phyloP scores from a whole-genome alignment of 495 filamentous ascomycete genomes.

The Zalerion maritima region DNA sequence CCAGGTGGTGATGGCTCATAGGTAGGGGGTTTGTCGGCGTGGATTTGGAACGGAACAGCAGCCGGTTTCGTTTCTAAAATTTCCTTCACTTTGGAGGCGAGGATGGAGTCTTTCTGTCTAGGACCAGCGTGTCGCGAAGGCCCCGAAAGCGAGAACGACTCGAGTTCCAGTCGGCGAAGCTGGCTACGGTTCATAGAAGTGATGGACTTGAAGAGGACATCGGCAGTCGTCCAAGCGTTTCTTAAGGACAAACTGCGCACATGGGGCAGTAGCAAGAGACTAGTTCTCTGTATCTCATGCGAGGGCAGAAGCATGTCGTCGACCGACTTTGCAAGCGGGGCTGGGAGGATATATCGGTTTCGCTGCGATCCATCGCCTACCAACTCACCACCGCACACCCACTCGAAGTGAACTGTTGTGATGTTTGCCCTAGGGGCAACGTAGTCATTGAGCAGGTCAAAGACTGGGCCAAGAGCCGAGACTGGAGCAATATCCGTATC shows the following conservation, averaged over 20 bases:
- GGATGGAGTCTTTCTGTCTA: slow-evolving; percentile 5
- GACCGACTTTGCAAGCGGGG: slow-evolving; percentile 27
- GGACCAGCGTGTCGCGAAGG: slow-evolving; percentile 7
- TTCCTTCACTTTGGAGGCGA: neutral
- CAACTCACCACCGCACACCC: slow-evolving; percentile 41
- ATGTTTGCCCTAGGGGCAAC: slow-evolving; percentile 25
- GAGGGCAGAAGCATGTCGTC: slow-evolving; percentile 30
- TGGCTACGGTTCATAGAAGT: slow-evolving; percentile 5
- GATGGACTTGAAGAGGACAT: slow-evolving; percentile 21
- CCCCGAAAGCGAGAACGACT: slow-evolving; percentile 31
- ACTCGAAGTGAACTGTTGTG: slow-evolving; percentile 38
- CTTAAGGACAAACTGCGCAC: slow-evolving; percentile 38
- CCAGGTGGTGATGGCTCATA: no score
- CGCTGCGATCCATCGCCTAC: slow-evolving; percentile 36
- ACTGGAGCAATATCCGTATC: slow-evolving; percentile 26
- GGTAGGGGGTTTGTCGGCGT: slow-evolving; percentile 1
- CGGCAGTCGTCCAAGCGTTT: slow-evolving; percentile 38
- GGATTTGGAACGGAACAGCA: neutral
- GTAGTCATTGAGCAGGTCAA: slow-evolving; percentile 24
- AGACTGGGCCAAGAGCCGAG: slow-evolving; percentile 25
- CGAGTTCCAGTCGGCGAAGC: slow-evolving; percentile 22
- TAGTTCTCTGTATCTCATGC: slow-evolving; percentile 11
- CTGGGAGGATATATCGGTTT: slow-evolving; percentile 35
- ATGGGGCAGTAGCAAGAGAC: slow-evolving; percentile 22
- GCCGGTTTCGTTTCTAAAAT: neutral